Conservation (phyloP, 768 basidiomycete species). For the Myochromella boudieri region DNA sequence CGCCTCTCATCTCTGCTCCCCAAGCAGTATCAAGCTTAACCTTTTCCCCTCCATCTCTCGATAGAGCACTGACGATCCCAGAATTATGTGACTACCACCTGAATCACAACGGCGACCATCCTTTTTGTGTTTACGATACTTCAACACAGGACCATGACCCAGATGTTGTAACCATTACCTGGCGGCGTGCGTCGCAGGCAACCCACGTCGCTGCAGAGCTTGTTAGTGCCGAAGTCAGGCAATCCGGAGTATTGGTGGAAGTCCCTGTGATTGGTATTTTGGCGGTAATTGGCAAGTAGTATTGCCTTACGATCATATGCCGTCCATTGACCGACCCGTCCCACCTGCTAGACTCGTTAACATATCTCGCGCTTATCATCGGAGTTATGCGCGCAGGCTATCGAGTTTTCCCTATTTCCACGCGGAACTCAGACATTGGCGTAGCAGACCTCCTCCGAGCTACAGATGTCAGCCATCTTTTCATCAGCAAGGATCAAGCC, state of each 20-base stretch:
- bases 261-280: constrained; percentile 29
- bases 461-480: constrained; percentile 21
- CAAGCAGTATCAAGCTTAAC: constrained; percentile 1
- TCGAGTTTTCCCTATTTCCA: constrained; percentile 35
- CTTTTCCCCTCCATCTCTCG: constrained; percentile 11
- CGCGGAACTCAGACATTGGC: constrained; percentile 46
- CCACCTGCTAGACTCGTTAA: constrained; percentile 28
- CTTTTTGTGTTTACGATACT: constrained; percentile 26
- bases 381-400: constrained; percentile 42
- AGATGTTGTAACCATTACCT: constrained; percentile 13
- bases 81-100: constrained; percentile 28
- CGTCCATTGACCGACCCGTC: background rate
- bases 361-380: constrained; percentile 30
- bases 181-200: constrained; percentile 17
- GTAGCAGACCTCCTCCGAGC: constrained; percentile 42
- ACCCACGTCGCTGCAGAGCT: constrained; percentile 17
- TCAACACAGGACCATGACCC: background rate
- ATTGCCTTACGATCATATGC: background rate
- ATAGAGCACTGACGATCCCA: constrained; percentile 16
- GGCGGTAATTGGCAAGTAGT: constrained; percentile 23
- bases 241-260: background rate
- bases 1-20: background rate
- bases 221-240: constrained; percentile 1
- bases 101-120: constrained; percentile 22
- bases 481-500: constrained; percentile 21